Base-by-base conservation (phyloP, 2,329 filamentous ascomycete genomes). In the Pseudogymnoascus sp. region DNA sequence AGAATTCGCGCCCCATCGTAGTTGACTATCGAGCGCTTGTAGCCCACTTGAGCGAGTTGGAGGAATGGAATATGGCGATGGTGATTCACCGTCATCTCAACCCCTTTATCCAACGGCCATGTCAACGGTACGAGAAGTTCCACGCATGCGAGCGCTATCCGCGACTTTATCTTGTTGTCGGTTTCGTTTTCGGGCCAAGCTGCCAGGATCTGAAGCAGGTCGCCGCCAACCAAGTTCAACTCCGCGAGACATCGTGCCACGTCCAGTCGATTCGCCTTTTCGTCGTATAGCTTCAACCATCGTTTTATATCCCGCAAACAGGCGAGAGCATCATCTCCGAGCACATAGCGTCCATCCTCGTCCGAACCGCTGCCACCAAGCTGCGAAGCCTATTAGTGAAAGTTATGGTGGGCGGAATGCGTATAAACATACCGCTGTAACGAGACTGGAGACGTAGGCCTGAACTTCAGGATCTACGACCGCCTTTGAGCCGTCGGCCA, bases 241-340 rank as follows among this genome's bases (percentile, higher is more conserved):
- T 97, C 92, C 72, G 91, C 88, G 68, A 97, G 81, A 74, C 92
- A 97, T 77, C 95, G 84, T 65, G 93, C 93, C 65, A 99, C 95
- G 73, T 99, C 95, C 81, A 96, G 89, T 68, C 93, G 88, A 73
- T 96, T 96, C 67, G 88, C 86, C 74, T 96, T 96, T 73, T 96
- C 90, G 75, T 97, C 93, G 80, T 95, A 95, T 66, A 96, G 86
- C 69, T 91, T 92, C 68, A 99, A 83, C 95, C 95, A 99, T 84
- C 89, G 88, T 73, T 95, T 93, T 62, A 99, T 82, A 77, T 99
- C 95, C 66, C 93, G 92, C 63, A 99, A 81, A 72, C 93, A 95
- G 64, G 95, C 90, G 65, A 96, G 80, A 11, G 93, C 93, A 73
- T 97, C 93, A 76, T 97, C 93, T 76, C 95, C 95, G 37, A 97